Base-by-base conservation (phyloP, 768 basidiomycete species). In the Leccinum disarticulatum region DNA sequence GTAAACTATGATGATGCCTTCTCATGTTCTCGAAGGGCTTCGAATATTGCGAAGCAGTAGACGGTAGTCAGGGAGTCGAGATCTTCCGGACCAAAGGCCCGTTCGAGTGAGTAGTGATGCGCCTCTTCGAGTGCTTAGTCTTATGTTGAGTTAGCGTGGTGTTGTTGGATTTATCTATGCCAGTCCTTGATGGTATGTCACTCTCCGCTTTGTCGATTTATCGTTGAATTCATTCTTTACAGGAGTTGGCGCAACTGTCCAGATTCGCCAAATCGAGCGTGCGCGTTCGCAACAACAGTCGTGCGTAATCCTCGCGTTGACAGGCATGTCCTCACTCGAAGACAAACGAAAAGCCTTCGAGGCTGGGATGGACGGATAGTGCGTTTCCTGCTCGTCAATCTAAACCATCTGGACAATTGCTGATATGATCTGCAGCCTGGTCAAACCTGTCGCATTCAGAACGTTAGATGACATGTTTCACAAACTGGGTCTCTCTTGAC, bases 291-390 rank as follows among this genome's bases (percentile, higher is more conserved):
- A 48, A 38, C 66, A 64, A 36, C 66, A 66, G 36, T 68, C 71
- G 41, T 75, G 83, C 19, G 81, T 86, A 59, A 95, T 97, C 54
- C 78, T 97, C 50, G 95, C 95, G 4, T 76, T 98, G 58, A 97
- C 95, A 1, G 95, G 95, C 22, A 89, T 93, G 86, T 95, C 95
- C 17, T 93, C 95, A 8, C 74, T 91, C 5, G 95, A 97, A 70
- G 93, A 98, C 72, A 96, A 95, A 72, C 82, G 91, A 25, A 82
- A 85, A 64, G 95, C 95, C 1, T 96, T 96, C 63, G 88, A 91
- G 49, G 91, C 91, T 54, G 95, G 95, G 1, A 93, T 98, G 54
- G 92, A 97, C 64, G 95, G 95, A 77, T 96, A 96, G 93, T 95
- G 69, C 64, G 92, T 71, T 53, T 86, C n/a, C 8, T 49, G 6